Evolutionary conservation across 371 early-diverging fungal genomes (phyloP), one percentile per base, ranked within the genome.

Genomic region (Mortierella sp.): DNA sequence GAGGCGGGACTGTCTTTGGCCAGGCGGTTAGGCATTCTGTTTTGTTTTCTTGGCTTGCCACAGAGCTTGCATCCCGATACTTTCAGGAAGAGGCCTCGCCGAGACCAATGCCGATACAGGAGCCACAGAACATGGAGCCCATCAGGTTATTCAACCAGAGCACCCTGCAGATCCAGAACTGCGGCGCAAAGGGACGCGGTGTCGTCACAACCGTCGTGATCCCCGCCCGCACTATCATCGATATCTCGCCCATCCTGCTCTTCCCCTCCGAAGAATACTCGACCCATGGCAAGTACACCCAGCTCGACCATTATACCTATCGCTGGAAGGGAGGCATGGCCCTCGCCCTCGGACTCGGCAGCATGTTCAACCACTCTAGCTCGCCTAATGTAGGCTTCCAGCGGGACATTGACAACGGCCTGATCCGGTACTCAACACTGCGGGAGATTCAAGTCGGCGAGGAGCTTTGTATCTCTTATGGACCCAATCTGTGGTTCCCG

Each of bases 401-500:
- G 71, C 87, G 94, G 57, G 93, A 93, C 77, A 88, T 92, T 70
- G 88, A 88, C 9, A 88, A 90, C 57, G 81, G 83, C 11, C 53
- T 93, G 53, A 93, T 94, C 75, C 89, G 91, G 28, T 94, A 94
- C 70, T 81, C 89, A 0, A 89, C 95, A 10, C 69, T 92, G 48
- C 76, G 91, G 24, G 90, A 89, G 53, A 92, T 94, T 75, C 82
- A 84, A 21, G 71, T 86, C 5, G 92, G 88, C 13, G 93, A 94
- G 59, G 95, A 94, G 73, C 86, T 94, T 43, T 93, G 93, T 70
- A 94, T 94, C 53, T 92, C 92, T 6, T 94, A 94, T 83, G 95
- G 95, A 1, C 88, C 89, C 13, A 89, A 93, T 76, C 80, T 95
- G 13, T 94, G 94, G 94, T 95, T 94, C 77, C 92, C 92, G 16